Conservation (phyloP, 2,329 filamentous ascomycete species). For the Rutstroemia sp. region DNA sequence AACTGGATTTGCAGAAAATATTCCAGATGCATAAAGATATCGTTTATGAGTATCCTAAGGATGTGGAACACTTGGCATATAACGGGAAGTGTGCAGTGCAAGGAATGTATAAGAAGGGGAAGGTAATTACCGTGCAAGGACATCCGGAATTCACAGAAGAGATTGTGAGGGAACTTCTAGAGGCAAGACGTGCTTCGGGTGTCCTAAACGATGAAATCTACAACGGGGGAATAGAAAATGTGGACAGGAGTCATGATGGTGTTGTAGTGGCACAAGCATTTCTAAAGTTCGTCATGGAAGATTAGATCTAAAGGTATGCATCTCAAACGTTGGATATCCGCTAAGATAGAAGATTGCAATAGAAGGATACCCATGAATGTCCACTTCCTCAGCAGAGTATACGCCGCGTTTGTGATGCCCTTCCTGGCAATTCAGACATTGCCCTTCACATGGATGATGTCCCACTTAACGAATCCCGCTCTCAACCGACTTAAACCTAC, state of each 20-base stretch:
- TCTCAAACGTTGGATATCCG: neutral
- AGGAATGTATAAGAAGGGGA: constrained; percentile 63
- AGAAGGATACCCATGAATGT: neutral
- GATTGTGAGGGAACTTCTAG: constrained; percentile 64
- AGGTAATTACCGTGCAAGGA: constrained; percentile 71
- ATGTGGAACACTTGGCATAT: constrained; percentile 54
- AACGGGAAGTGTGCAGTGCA: constrained; percentile 67
- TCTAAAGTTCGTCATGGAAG: constrained; percentile 65
- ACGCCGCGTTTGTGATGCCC: neutral
- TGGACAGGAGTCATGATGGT: constrained; percentile 67
- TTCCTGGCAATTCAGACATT: neutral
- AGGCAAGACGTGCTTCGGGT: constrained; percentile 55
- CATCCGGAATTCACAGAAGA: constrained; percentile 75
- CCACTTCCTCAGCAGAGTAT: neutral
- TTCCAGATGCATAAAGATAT: constrained; percentile 86
- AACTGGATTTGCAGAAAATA: constrained; percentile 44
- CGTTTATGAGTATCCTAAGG: constrained; percentile 55
- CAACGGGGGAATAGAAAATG: constrained; percentile 59
- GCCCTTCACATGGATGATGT: neutral
- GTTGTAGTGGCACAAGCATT: constrained; percentile 68
- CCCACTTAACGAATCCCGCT: too few relatives aligned
- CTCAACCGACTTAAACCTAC: too few relatives aligned
- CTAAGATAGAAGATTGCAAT: neutral
- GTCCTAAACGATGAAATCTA: constrained; percentile 65
- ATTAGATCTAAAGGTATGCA: constrained; percentile 8